phyloP scores from a whole-genome alignment of 2,329 filamentous ascomycete genomes.

The Scortechinia acanthostroma region DNA sequence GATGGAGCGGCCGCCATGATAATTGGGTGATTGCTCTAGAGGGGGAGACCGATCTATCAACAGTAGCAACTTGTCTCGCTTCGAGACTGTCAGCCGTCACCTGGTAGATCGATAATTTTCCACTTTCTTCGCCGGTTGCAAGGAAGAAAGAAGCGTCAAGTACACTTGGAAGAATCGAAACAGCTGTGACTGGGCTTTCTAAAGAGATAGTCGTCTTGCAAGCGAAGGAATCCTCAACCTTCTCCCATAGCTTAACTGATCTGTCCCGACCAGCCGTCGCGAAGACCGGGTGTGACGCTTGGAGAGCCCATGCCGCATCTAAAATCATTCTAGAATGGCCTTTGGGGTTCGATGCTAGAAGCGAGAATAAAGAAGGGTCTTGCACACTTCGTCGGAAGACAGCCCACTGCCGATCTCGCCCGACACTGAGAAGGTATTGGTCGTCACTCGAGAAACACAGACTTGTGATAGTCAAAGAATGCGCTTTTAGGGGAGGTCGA shows the following conservation, averaged over 20 bases:
- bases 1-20: conserved; percentile 52
- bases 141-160: conserved; percentile 29
- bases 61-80: not conserved
- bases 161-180: conserved; percentile 49
- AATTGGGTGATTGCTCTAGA: conserved; percentile 60
- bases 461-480: conserved; percentile 78
- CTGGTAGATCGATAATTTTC: not conserved
- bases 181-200: conserved; percentile 59
- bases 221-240: conserved; percentile 27
- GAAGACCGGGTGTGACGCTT: conserved; percentile 43
- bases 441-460: conserved; percentile 76
- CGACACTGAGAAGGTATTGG: conserved; percentile 73
- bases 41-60: conserved; percentile 39
- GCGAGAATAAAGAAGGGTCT: conserved; percentile 33
- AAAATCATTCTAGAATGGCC: conserved; percentile 90
- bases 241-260: conserved; percentile 63
- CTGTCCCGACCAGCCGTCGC: conserved; percentile 89
- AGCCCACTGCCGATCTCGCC: conserved; percentile 84
- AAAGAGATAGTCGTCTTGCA: conserved; percentile 44
- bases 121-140: conserved; percentile 47
- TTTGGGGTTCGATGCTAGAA: conserved; percentile 66
- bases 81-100: not conserved
- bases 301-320: conserved; percentile 74
- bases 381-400: conserved; percentile 49
- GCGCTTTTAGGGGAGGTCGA: conserved; percentile 73